A percentile compares a stretch with the other conserved stretches of the same genome.
Conservation (phyloP, 2,329 filamentous ascomycete species). For the Botrytis pseudocinerea region DNA sequence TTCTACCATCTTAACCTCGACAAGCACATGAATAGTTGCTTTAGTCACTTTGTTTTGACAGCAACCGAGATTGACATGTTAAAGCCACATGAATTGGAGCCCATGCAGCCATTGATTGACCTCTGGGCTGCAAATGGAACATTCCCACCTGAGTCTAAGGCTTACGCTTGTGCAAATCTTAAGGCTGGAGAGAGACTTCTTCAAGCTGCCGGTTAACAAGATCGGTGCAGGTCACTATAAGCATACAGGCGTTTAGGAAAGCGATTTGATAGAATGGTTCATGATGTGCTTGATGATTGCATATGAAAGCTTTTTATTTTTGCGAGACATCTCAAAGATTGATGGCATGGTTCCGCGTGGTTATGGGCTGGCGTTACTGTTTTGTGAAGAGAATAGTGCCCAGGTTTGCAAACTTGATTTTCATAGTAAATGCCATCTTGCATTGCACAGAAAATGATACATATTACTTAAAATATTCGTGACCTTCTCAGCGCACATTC, state of each 20-base stretch:
- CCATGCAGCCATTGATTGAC: conserved; percentile 92
- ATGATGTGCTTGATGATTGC: conserved; percentile 21
- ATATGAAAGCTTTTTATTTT: conserved; percentile 20
- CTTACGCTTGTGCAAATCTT: conserved; percentile 64
- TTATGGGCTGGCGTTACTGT: conserved; percentile 21
- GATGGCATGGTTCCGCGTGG: conserved; percentile 18
- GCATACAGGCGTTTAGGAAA: conserved; percentile 23
- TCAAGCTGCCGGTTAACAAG: conserved; percentile 30
- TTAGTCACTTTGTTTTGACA: conserved; percentile 80
- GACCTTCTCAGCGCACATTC: background rate
- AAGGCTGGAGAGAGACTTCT: conserved; percentile 60
- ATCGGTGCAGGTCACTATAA: conserved; percentile 19
- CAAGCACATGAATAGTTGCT: conserved; percentile 83
- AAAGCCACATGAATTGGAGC: conserved; percentile 86
- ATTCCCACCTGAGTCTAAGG: conserved; percentile 73
- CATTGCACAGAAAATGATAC: conserved; percentile 16
- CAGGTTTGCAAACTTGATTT: conserved; percentile 9
- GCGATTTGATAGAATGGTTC: conserved; percentile 23
- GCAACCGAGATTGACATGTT: conserved; percentile 81
- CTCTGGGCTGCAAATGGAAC: conserved; percentile 88
- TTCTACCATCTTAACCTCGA: conserved; percentile 81
- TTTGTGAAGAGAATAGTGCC: conserved; percentile 10
- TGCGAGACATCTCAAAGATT: conserved; percentile 10
- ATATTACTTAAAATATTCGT: background rate
- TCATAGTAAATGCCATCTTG: background rate